These are phyloP conservation scores for Microsporum audouinii DNA, from an alignment of 2,329 filamentous ascomycete genomes.

Conservation along the genomic window DNA sequence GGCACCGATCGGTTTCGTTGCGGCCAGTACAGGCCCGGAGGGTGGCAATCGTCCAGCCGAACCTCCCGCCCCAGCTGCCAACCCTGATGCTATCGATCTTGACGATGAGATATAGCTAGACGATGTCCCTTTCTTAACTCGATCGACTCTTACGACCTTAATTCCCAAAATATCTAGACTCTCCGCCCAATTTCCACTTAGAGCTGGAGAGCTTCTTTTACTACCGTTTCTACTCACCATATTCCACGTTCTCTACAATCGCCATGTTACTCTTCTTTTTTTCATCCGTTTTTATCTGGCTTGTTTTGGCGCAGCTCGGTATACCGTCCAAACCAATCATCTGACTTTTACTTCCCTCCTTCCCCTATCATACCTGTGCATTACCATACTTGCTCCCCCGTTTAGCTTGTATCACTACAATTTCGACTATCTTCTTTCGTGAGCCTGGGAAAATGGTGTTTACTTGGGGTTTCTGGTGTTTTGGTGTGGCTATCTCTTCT, in stretches of 20 bases:
- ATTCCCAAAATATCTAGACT: neutral
- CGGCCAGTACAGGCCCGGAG: constrained; percentile 64
- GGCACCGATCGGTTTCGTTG: constrained; percentile 82
- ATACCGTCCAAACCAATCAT: neutral
- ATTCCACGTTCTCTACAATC: neutral
- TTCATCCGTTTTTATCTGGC: neutral
- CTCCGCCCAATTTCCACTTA: neutral
- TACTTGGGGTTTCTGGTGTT: neutral
- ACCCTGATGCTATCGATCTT: constrained; percentile 80
- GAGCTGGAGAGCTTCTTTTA: neutral
- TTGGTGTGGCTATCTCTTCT: neutral
- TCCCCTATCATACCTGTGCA: neutral
- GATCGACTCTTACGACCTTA: neutral
- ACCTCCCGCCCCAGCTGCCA: constrained; percentile 42
- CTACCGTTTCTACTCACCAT: neutral
- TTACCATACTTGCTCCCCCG: neutral
- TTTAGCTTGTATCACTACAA: neutral
- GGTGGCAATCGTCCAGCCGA: constrained; percentile 43
- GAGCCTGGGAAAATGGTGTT: neutral
- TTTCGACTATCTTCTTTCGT: neutral
- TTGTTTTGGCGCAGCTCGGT: neutral
- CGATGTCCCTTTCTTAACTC: neutral
- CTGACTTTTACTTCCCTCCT: neutral
- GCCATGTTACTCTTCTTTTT: neutral
- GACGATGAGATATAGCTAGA: constrained; percentile 41